Evolutionary conservation across 148 eudicot genomes (phyloP).

Genomic region (Camellia japonica): DNA sequence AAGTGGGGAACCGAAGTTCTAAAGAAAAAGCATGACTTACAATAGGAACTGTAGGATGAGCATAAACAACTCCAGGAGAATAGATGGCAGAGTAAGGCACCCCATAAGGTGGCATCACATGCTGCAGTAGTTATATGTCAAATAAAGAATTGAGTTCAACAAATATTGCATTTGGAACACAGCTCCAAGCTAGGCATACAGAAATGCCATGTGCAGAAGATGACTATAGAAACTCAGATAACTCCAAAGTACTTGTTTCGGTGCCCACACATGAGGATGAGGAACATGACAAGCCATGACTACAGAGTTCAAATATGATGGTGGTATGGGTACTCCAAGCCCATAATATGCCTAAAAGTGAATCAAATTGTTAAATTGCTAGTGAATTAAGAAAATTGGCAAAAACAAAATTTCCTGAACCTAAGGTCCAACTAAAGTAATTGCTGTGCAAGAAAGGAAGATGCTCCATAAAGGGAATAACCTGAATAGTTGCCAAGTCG

Average conservation of each 20-base stretch:
- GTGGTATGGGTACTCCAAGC: constrained; percentile 41
- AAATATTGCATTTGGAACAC: background rate
- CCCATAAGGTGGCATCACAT: constrained; percentile 61
- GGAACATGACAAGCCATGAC: constrained; percentile 41
- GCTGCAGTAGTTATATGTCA: constrained; percentile 20
- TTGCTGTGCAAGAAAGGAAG: too few species aligned
- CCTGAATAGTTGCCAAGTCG: constrained; percentile 66
- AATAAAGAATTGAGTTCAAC: background rate
- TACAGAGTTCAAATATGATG: constrained; percentile 46
- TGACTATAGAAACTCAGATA: background rate
- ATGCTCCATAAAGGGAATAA: constrained; percentile 11
- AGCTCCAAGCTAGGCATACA: background rate
- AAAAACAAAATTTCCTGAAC: background rate
- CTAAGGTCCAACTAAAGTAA: background rate
- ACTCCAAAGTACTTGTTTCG: constrained; percentile 37
- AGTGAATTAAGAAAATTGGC: background rate
- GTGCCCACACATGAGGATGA: constrained; percentile 52
- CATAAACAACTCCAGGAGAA: constrained; percentile 56
- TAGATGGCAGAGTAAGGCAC: constrained; percentile 59
- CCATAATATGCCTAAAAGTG: constrained; percentile 49
- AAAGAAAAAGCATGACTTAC: constrained; percentile 31
- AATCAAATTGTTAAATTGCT: constrained; percentile 13
- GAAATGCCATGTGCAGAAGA: constrained; percentile 1
- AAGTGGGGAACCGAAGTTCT: background rate
- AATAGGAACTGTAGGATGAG: constrained; percentile 46